Conservation (phyloP, 2,329 filamentous ascomycete genomes). For the Plenodomus tracheiphilus region DNA sequence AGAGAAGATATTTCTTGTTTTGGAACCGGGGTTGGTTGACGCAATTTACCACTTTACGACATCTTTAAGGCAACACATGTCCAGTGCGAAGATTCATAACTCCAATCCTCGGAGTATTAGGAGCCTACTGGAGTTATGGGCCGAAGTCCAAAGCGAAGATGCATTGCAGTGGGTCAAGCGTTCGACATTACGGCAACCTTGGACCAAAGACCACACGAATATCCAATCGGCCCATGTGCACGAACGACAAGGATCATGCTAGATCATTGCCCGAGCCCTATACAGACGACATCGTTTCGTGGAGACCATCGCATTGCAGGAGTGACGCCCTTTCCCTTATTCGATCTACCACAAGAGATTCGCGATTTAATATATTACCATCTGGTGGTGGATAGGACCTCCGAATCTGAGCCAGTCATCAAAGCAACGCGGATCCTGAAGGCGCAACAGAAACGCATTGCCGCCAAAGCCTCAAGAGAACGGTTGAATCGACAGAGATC, state of each 20-base stretch:
- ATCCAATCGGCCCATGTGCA: neutral
- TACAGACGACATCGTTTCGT: neutral
- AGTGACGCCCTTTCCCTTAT: constrained; percentile 30
- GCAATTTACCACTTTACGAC: constrained; percentile 10
- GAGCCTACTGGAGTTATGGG: constrained; percentile 31
- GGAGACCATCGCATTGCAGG: constrained; percentile 2
- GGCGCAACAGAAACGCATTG: constrained; percentile 28
- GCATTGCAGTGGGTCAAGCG: constrained; percentile 16
- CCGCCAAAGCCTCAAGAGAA: constrained; percentile 23
- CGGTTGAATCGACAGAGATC: constrained; percentile 28
- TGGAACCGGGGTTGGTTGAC: constrained; percentile 25
- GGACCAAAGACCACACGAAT: neutral
- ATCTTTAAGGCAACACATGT: neutral
- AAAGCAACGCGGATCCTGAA: constrained; percentile 29
- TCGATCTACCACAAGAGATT: constrained; percentile 31
- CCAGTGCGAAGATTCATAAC: neutral
- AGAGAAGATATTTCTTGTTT: constrained; percentile 32
- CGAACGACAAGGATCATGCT: neutral
- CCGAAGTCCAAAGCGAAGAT: constrained; percentile 29
- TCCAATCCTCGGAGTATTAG: constrained; percentile 29
- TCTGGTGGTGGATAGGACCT: constrained; percentile 23
- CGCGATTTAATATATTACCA: constrained; percentile 35
- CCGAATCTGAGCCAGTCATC: constrained; percentile 16
- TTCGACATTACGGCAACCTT: neutral
- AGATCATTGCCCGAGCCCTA: constrained; percentile 3